Percentiles rank a stretch among this genome's conserved stretches.
These are phyloP conservation scores for Metarhizium album DNA, from an alignment of 2,329 filamentous ascomycete genomes.

Conservation along the genomic window DNA sequence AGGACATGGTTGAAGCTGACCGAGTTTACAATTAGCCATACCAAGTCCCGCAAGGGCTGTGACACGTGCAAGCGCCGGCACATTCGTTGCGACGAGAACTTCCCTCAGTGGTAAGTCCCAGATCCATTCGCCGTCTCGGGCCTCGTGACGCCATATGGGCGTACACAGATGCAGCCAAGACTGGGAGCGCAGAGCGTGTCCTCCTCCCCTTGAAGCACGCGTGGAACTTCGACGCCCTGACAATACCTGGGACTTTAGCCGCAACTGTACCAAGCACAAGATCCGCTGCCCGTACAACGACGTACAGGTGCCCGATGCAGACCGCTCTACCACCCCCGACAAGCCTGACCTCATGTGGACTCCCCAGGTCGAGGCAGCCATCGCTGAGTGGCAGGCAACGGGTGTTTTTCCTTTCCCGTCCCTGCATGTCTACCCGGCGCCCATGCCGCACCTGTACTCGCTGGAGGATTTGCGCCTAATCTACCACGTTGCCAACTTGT, in stretches of 20 bases:
- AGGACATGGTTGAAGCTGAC: constrained; percentile 5
- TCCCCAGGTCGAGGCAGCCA: constrained; percentile 68
- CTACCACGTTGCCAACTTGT: constrained; percentile 80
- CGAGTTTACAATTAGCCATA: constrained; percentile 55
- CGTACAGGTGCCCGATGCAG: constrained; percentile 52
- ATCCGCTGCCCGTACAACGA: constrained; percentile 98
- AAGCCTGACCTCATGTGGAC: constrained; percentile 73
- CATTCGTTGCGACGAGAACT: constrained; percentile 95
- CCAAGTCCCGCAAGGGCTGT: constrained; percentile 97
- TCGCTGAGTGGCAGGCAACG: constrained; percentile 74
- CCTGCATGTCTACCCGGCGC: constrained; percentile 64
- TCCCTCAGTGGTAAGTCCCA: constrained; percentile 77
- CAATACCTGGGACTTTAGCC: constrained; percentile 40
- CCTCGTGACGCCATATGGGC: constrained; percentile 2
- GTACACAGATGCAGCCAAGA: not conserved
- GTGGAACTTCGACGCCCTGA: constrained; percentile 6
- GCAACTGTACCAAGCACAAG: constrained; percentile 98
- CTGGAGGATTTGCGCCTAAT: constrained; percentile 77
- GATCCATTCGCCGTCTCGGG: not conserved
- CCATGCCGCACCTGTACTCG: constrained; percentile 61
- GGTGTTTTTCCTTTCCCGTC: constrained; percentile 79
- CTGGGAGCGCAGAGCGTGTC: not conserved
- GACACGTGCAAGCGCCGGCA: constrained; percentile 96
- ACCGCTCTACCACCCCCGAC: constrained; percentile 48
- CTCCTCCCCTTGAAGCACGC: not conserved